These are phyloP conservation scores for Pichia nakasei DNA, from an alignment of 805 yeast species.

Conservation along the genomic window DNA sequence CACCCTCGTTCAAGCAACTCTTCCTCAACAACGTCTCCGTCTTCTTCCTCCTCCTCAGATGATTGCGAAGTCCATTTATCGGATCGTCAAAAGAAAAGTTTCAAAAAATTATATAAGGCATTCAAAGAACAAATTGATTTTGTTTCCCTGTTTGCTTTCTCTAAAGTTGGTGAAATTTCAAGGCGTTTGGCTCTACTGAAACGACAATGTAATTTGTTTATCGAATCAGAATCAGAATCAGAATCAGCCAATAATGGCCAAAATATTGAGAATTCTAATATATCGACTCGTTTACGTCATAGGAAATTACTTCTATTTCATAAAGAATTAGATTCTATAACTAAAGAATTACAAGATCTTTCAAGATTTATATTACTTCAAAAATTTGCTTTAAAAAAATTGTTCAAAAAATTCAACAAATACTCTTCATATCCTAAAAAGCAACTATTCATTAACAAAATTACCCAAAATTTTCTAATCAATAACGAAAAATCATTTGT, in stretches of 20 bases:
- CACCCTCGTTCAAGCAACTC: not conserved
- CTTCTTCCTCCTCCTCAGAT: not conserved
- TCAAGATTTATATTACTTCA: constrained; percentile 67
- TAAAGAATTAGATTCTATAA: constrained; percentile 34
- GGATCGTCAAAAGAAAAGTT: constrained; percentile 14
- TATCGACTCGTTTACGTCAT: constrained; percentile 15
- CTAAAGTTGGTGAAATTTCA: constrained; percentile 63
- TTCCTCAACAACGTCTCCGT: not conserved
- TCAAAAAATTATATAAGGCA: constrained; percentile 31
- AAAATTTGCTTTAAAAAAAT: constrained; percentile 62
- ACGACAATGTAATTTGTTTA: constrained; percentile 20
- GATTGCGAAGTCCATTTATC: constrained; percentile 4
- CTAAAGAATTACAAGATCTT: constrained; percentile 49
- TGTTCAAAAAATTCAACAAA: constrained; percentile 59
- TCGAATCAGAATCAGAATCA: constrained; percentile 12
- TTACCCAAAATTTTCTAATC: constrained; percentile 20
- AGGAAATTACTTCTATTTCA: constrained; percentile 20
- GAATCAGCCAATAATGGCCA: not conserved
- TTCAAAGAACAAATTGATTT: constrained; percentile 54
- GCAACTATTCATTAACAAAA: constrained; percentile 26
- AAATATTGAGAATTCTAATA: constrained; percentile 2
- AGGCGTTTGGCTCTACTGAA: constrained; percentile 30
- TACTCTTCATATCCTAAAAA: constrained; percentile 30
- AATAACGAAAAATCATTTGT: constrained; percentile 48
- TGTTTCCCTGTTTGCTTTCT: constrained; percentile 52